Base-by-base conservation (phyloP, 2,329 filamentous ascomycete genomes). In the Penicillium thymicola region DNA sequence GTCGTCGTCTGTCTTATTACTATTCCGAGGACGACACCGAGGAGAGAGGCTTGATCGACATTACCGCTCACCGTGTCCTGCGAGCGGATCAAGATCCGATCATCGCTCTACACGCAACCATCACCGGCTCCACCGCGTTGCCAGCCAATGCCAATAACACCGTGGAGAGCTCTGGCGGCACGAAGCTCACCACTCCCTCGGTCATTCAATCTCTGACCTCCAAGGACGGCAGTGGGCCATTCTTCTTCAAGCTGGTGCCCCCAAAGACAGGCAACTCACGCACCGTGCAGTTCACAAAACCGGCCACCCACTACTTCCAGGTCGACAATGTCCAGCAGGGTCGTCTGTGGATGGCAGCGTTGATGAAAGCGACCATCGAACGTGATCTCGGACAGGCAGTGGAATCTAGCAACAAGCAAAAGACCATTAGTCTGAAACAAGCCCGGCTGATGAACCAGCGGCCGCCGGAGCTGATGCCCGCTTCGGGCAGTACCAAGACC, bases 311-410 rank as follows among this genome's bases (percentile, higher is more conserved):
- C 73, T 97, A 97, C 74, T 99, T 99, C 73, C 94, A 95, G 5
- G 92, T 97, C 23, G 92, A 95, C 51, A 96, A 89, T 66, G 79
- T 97, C 57, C 86, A 90, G 66, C 86, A 94, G 70, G 94, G 94
- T 16, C 86, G 94, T 13, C 79, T 95, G 40, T 99, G 94, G 94
- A 99, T 99, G 94, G 94, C 92, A 5, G 94, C 94, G 6, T 79
- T 99, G 50, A 96, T 99, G 90, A 99, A 99, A 77, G 94, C 94
- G 11, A 99, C 94, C 1, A 99, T 99, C 66, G 93, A 97, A 70
- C 88, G 93, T 59, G 94, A 99, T 65, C 78, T 85, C 67, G 84
- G 84, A 4, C 84, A 89, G 59, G 85, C 88, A 10, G 87, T 96
- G 58, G 92, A 90, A 21, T 94, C 90, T 4, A 96, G 92, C 4